Evolutionary conservation across 1,284 basidiomycete species (phyloP).

Genomic region (Naganishia sp.): DNA sequence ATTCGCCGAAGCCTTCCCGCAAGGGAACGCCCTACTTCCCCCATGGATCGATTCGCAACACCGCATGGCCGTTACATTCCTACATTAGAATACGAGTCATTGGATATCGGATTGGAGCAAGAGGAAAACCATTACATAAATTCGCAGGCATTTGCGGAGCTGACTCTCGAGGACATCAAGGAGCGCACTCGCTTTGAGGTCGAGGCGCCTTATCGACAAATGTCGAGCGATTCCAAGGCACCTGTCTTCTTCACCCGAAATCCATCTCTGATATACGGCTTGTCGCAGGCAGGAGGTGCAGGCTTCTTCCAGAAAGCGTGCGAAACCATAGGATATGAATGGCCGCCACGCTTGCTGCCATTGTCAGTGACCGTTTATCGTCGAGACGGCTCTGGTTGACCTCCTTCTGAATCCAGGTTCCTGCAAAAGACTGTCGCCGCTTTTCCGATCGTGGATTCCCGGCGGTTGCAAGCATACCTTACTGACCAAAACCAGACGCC

Average conservation of each 20-base stretch:
- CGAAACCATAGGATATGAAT: slow-evolving; percentile 21
- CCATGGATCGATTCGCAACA: too few relatives aligned
- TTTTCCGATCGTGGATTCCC: slow-evolving; percentile 43
- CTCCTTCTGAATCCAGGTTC: slow-evolving; percentile 32
- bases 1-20: slow-evolving; percentile 3
- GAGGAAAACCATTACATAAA: slow-evolving; percentile 22
- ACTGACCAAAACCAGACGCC: slow-evolving; percentile 19
- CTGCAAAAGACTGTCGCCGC: slow-evolving; percentile 40
- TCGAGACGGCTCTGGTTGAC: background rate
- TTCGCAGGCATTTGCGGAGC: slow-evolving; percentile 9
- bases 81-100: background rate
- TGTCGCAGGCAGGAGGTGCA: slow-evolving; percentile 18
- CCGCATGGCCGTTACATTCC: too few relatives aligned
- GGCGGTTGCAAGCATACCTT: slow-evolving; percentile 29
- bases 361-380: slow-evolving; percentile 31
- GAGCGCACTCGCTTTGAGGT: slow-evolving; percentile 1
- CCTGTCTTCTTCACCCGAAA: slow-evolving; percentile 47
- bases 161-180: slow-evolving; percentile 19
- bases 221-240: slow-evolving; percentile 38
- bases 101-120: slow-evolving; percentile 7
- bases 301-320: slow-evolving; percentile 22
- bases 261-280: slow-evolving; percentile 43
- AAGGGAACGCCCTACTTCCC: too few relatives aligned
- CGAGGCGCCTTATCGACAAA: slow-evolving; percentile 41
- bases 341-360: slow-evolving; percentile 20